phyloP scores from a whole-genome alignment of 257 asterid species.

The Primulina tabacum region DNA sequence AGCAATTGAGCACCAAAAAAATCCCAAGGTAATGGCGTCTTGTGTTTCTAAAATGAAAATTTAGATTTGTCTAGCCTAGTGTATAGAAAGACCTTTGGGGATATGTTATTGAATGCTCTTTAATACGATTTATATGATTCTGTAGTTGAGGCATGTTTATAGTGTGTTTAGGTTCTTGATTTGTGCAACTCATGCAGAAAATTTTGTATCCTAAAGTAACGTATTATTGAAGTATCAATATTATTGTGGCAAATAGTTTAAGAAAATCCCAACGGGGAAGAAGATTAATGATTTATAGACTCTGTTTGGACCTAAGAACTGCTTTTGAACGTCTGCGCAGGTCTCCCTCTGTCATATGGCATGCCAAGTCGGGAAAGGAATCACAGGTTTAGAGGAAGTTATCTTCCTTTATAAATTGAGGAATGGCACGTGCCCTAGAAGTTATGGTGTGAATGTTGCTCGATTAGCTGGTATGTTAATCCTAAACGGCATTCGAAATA shows the following conservation, averaged over 20 bases:
- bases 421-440: slow-evolving; percentile 90
- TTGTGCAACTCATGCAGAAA: neutral
- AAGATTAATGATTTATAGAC: neutral
- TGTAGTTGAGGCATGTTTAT: neutral
- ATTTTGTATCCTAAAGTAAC: neutral
- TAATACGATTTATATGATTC: slow-evolving; percentile 3
- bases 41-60: neutral
- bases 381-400: slow-evolving; percentile 72
- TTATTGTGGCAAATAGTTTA: neutral
- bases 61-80: neutral
- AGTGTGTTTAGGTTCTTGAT: neutral
- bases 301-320: neutral
- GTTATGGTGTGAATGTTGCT: slow-evolving; percentile 97
- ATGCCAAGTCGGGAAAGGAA: slow-evolving; percentile 80
- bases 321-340: slow-evolving; percentile 32
- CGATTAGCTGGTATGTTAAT: slow-evolving; percentile 71
- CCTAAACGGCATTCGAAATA: neutral
- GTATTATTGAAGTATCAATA: neutral
- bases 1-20: slow-evolving; percentile 71
- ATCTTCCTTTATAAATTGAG: slow-evolving; percentile 84
- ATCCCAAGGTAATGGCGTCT: slow-evolving; percentile 57
- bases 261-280: neutral
- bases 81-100: neutral
- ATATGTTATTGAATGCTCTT: neutral
- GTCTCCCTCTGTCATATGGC: slow-evolving; percentile 90